phyloP scores from a whole-genome alignment of 371 early-diverging fungal genomes.

The Mortierella sp. region DNA sequence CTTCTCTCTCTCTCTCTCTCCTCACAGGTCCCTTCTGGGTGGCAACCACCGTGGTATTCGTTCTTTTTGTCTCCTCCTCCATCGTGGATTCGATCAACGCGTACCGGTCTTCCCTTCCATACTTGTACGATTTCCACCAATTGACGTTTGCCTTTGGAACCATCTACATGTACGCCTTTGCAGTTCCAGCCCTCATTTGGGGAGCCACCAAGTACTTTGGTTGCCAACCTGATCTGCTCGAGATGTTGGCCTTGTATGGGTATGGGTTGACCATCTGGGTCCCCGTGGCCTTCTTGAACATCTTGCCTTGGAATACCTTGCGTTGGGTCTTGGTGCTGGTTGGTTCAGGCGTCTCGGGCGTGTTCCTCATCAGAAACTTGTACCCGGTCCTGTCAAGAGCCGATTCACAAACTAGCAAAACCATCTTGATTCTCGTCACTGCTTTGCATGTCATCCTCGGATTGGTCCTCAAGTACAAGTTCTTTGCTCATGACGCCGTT shows the following conservation, averaged over 20 bases:
- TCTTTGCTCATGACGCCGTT: conserved; percentile 61
- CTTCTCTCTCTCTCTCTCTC: not conserved
- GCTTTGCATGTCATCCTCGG: conserved; percentile 78
- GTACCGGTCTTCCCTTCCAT: conserved; percentile 62
- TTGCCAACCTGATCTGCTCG: conserved; percentile 81
- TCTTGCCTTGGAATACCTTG: conserved; percentile 16
- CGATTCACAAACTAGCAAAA: conserved; percentile 71
- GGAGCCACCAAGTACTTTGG: conserved; percentile 87
- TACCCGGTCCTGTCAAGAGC: conserved; percentile 72
- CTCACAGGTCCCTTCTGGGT: conserved; percentile 93
- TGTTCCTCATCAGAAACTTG: conserved; percentile 59
- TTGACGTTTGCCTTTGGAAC: conserved; percentile 83
- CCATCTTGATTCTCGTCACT: conserved; percentile 74
- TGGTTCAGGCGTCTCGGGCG: conserved; percentile 19
- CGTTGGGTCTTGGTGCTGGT: conserved; percentile 32
- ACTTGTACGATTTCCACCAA: conserved; percentile 81
- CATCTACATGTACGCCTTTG: conserved; percentile 83
- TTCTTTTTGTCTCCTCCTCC: conserved; percentile 90
- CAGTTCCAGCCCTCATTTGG: conserved; percentile 82
- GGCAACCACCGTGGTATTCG: conserved; percentile 91
- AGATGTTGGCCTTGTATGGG: conserved; percentile 90
- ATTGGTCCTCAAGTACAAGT: conserved; percentile 82
- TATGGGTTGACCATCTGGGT: conserved; percentile 93
- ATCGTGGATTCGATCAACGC: conserved; percentile 86
- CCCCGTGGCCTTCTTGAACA: conserved; percentile 80